These are phyloP conservation scores for Trichoderma arundinaceum DNA, from an alignment of 2,329 filamentous ascomycete genomes.

Conservation along the genomic window DNA sequence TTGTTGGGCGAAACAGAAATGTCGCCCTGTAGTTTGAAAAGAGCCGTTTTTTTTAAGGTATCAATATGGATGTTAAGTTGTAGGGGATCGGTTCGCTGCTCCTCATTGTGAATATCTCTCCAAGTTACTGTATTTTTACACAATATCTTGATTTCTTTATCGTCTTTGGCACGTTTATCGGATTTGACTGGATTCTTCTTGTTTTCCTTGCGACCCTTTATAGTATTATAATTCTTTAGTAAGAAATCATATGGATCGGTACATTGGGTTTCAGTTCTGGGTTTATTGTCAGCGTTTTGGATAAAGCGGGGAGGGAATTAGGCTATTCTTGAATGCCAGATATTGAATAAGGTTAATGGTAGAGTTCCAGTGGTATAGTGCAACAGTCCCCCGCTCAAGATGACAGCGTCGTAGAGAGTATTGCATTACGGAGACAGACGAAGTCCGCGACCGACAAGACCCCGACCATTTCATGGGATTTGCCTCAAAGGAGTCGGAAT, in stretches of 20 bases:
- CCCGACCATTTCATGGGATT: background rate
- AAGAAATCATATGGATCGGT: too few species aligned
- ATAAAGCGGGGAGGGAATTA: too few species aligned
- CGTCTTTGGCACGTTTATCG: background rate
- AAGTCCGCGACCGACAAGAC: conserved; percentile 7
- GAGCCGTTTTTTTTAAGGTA: background rate
- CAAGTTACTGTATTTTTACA: background rate
- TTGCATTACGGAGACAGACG: conserved; percentile 10
- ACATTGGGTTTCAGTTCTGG: too few species aligned
- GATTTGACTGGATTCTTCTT: background rate
- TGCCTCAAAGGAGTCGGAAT: background rate
- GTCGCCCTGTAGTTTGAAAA: background rate
- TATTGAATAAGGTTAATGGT: background rate
- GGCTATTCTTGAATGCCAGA: background rate
- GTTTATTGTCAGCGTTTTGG: too few species aligned
- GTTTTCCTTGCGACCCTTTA: too few species aligned
- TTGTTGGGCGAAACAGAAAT: background rate
- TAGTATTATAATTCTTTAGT: too few species aligned
- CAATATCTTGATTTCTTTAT: background rate
- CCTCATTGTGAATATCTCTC: background rate
- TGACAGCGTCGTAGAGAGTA: background rate
- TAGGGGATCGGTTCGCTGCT: background rate
- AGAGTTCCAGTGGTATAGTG: background rate
- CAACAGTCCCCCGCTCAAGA: conserved; percentile 3
- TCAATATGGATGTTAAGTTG: background rate